These are phyloP conservation scores for Diaporthe citri DNA, from an alignment of 2,329 filamentous ascomycete genomes.

Conservation along the genomic window DNA sequence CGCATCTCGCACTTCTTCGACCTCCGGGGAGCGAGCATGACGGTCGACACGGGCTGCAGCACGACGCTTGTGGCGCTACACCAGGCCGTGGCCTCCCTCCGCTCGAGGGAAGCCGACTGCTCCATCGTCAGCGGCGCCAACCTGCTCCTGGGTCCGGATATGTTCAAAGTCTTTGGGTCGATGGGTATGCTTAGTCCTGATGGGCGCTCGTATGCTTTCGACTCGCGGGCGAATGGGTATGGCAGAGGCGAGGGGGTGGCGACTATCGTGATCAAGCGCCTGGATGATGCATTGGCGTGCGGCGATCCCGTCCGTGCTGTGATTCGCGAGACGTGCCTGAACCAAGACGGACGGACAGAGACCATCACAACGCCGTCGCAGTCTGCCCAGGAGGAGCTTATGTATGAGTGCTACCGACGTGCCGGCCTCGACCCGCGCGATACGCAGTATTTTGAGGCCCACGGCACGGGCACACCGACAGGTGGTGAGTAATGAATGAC, in stretches of 20 bases:
- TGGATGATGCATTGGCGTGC: background rate
- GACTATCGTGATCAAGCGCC: background rate
- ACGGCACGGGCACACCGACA: conserved; percentile 18
- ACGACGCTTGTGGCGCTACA: conserved; percentile 51
- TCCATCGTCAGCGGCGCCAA: conserved; percentile 45
- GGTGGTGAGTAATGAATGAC: no score
- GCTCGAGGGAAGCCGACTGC: conserved; percentile 1
- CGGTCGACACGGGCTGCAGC: conserved; percentile 61
- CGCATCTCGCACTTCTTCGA: conserved; percentile 57
- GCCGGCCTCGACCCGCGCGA: conserved; percentile 46
- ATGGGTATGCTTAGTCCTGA: background rate
- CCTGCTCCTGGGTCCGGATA: conserved; percentile 44
- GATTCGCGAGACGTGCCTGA: conserved; percentile 54
- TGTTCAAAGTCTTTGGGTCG: background rate
- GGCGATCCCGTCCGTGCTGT: background rate
- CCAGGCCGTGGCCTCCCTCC: background rate
- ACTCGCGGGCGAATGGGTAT: conserved; percentile 22
- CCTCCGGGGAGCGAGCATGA: conserved; percentile 56
- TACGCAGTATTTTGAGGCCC: conserved; percentile 17
- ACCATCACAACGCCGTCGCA: conserved; percentile 53
- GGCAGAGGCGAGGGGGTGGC: conserved; percentile 23
- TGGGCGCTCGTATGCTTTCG: conserved; percentile 12
- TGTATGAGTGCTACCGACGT: conserved; percentile 49
- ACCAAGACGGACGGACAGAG: conserved; percentile 58
- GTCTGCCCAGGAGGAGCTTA: conserved; percentile 51